Percentiles rank a stretch among this genome's conserved stretches.
Conservation (phyloP, 768 basidiomycete species). For the Xanthoconium purpureum region DNA sequence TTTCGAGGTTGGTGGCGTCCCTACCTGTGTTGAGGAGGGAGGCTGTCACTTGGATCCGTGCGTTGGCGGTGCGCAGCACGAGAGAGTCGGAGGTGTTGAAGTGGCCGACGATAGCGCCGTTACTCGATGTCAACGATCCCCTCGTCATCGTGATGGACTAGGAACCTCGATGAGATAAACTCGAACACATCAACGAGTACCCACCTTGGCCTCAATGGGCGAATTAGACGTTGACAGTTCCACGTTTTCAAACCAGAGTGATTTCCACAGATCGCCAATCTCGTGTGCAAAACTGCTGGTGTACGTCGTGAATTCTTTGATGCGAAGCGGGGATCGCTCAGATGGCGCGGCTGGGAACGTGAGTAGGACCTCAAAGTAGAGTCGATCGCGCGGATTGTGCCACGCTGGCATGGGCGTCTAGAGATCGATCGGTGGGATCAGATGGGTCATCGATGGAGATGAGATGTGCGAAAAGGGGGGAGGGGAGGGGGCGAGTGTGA, state of each 20-base stretch:
- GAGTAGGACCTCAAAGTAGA: slow-evolving; percentile 30
- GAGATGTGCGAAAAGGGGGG: no score
- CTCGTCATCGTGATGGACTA: slow-evolving; percentile 32
- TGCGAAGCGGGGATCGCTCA: slow-evolving; percentile 11
- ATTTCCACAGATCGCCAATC: slow-evolving; percentile 26
- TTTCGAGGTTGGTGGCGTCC: slow-evolving; percentile 7
- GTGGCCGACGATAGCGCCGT: slow-evolving; percentile 37
- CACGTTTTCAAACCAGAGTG: slow-evolving; percentile 28
- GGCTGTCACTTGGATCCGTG: slow-evolving; percentile 26
- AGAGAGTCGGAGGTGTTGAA: slow-evolving; percentile 33
- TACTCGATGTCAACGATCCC: slow-evolving; percentile 27
- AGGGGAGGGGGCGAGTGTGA: no score
- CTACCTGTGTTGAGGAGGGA: slow-evolving; percentile 16
- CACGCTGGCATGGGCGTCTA: slow-evolving; percentile 16
- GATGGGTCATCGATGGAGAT: not conserved
- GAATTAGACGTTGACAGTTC: slow-evolving; percentile 22
- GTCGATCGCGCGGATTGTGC: slow-evolving; percentile 5
- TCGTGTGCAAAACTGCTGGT: slow-evolving; percentile 30
- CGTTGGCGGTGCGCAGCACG: slow-evolving; percentile 36
- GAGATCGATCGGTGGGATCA: not conserved
- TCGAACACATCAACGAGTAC: not conserved
- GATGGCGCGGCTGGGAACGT: slow-evolving; percentile 25
- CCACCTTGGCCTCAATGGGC: slow-evolving; percentile 29
- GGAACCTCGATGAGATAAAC: not conserved
- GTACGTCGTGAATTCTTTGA: slow-evolving; percentile 29